Conservation (phyloP, 441 rosid species). For the Mallotus repandus region DNA sequence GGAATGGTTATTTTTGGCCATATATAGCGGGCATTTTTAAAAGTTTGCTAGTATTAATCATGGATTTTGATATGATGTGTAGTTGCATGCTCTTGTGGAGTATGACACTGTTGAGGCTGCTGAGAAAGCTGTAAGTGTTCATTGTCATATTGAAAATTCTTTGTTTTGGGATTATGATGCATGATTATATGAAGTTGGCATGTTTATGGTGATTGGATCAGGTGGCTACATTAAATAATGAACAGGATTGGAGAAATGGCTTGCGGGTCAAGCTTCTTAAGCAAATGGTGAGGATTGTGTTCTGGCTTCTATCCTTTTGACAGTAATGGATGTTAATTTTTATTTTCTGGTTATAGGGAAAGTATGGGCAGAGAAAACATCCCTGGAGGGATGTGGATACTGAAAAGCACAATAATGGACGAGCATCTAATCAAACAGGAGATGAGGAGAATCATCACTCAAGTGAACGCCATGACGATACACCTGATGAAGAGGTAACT, state of each 20-base stretch:
- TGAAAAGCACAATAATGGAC: slow-evolving; percentile 47
- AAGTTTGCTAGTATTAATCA: not conserved
- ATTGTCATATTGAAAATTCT: slow-evolving; percentile 1
- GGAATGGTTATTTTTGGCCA: not conserved
- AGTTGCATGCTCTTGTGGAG: slow-evolving; percentile 90
- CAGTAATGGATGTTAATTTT: slow-evolving; percentile 13
- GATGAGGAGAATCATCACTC: slow-evolving; percentile 49
- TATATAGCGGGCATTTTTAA: not conserved
- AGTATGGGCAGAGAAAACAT: slow-evolving; percentile 57
- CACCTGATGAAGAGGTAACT: slow-evolving; percentile 63
- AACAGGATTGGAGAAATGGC: slow-evolving; percentile 94
- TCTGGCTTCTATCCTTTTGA: not conserved
- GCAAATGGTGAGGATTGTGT: slow-evolving; percentile 43
- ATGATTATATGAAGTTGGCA: slow-evolving; percentile 2
- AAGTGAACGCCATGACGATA: slow-evolving; percentile 54
- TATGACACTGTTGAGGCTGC: slow-evolving; percentile 82
- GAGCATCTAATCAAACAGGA: slow-evolving; percentile 41
- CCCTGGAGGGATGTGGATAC: slow-evolving; percentile 55
- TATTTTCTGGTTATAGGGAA: slow-evolving; percentile 41
- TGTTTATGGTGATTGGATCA: slow-evolving; percentile 36
- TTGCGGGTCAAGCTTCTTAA: slow-evolving; percentile 78
- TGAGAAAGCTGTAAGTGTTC: slow-evolving; percentile 77
- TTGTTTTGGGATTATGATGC: slow-evolving; percentile 11
- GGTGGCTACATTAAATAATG: slow-evolving; percentile 74
- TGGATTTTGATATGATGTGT: slow-evolving; percentile 23